These are phyloP conservation scores for Lactarius hengduanensis DNA, from an alignment of 768 basidiomycete genomes.

Conservation along the genomic window DNA sequence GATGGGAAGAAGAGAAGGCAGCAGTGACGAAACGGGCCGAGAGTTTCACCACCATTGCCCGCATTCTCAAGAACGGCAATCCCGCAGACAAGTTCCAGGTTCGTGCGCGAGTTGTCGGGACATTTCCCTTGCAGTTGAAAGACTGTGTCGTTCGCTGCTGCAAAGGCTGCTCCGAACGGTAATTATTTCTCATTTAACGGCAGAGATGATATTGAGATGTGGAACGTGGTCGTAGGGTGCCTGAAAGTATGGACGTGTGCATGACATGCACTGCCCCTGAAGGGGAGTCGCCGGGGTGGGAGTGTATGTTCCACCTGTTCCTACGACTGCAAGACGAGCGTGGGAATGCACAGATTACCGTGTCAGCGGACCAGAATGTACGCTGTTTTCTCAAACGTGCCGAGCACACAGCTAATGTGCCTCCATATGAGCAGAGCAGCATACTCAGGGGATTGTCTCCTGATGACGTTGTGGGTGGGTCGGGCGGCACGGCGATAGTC, in stretches of 20 bases:
- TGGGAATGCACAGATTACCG: constrained; percentile 16
- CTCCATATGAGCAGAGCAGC: constrained; percentile 14
- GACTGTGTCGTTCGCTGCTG: constrained; percentile 24
- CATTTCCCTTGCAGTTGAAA: constrained; percentile 18
- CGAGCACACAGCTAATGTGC: neutral
- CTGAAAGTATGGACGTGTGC: constrained; percentile 8
- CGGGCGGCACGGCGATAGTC: constrained; percentile 4
- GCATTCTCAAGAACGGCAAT: constrained; percentile 11
- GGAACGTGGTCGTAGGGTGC: constrained; percentile 11
- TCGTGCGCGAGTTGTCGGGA: constrained; percentile 26
- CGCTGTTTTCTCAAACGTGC: neutral
- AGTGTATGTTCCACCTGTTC: constrained; percentile 22
- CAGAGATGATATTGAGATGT: neutral
- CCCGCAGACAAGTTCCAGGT: constrained; percentile 21
- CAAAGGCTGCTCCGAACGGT: constrained; percentile 20
- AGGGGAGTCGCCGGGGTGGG: constrained; percentile 1
- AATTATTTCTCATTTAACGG: neutral
- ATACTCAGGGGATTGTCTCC: constrained; percentile 18
- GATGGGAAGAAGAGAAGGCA: constrained; percentile 8
- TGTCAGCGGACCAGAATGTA: constrained; percentile 25
- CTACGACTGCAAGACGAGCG: constrained; percentile 26
- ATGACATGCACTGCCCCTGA: constrained; percentile 6
- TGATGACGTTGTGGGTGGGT: constrained; percentile 2
- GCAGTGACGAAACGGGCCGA: neutral
- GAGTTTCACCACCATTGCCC: constrained; percentile 19